Percentiles rank a stretch among this genome's conserved stretches.
phyloP scores from a whole-genome alignment of 2,329 filamentous ascomycete genomes.

The Ophiostoma novo-ulmi region DNA sequence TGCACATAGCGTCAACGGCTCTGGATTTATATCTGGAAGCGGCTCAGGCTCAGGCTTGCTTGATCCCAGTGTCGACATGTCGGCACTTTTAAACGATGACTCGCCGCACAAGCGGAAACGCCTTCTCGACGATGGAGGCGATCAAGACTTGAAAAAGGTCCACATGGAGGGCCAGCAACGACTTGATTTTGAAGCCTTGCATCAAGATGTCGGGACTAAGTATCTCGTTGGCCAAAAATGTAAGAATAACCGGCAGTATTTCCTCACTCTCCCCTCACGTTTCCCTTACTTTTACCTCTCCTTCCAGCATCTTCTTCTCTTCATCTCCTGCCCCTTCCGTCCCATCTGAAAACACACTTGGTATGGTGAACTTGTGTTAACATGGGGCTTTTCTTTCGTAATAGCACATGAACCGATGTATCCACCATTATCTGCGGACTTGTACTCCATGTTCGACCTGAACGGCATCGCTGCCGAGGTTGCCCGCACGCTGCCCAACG shows the following conservation, averaged over 20 bases:
- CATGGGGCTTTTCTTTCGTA: conserved; percentile 33
- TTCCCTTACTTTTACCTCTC: conserved; percentile 18
- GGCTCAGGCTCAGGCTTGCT: conserved; percentile 31
- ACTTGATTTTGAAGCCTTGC: conserved; percentile 59
- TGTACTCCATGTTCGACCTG: conserved; percentile 56
- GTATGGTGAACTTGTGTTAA: conserved; percentile 38
- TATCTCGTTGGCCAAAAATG: conserved; percentile 62
- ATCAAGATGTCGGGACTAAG: conserved; percentile 61
- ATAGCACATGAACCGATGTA: conserved; percentile 46
- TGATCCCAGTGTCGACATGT: conserved; percentile 35
- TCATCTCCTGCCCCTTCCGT: background rate
- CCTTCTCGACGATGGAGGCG: conserved; percentile 50
- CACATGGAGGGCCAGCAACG: conserved; percentile 54
- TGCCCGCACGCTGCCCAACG: conserved; percentile 58
- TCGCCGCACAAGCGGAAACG: conserved; percentile 60
- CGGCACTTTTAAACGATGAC: conserved; percentile 41
- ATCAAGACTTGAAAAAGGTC: conserved; percentile 53
- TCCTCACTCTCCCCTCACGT: background rate
- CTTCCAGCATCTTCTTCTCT: background rate
- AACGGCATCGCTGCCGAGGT: conserved; percentile 55
- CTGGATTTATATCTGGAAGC: conserved; percentile 36
- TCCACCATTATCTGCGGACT: conserved; percentile 50
- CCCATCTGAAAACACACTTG: background rate
- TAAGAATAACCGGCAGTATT: conserved; percentile 42
- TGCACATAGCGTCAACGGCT: conserved; percentile 58